Base-by-base conservation (phyloP, 805 yeast genomes). In the Metschnikowia hibisci region DNA sequence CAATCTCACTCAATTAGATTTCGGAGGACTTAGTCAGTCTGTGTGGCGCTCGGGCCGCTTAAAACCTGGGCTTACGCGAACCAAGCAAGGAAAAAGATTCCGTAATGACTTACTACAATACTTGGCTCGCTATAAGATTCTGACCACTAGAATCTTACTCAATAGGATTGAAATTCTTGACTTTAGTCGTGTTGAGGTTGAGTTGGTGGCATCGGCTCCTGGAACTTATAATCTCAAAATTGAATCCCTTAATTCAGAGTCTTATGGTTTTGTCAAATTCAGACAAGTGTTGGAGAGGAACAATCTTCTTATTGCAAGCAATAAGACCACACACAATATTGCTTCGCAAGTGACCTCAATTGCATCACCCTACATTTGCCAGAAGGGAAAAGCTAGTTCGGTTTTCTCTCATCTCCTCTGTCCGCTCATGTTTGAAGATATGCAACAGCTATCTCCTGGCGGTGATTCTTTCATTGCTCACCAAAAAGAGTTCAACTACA, bases 11-110 rank as follows among this genome's bases (percentile, higher is more conserved):
- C 58, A 59, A 28, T 55, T 72, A 0, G 90, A 84, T 57, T 73
- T 78, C 39, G 63, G 64, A 4, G 70, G 72, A 1, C 78, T 83
- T 43, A 82, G 84, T 6, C 88, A 83, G 54, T 80, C 81, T 70
- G 63, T 76, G 26, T 83, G 89, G 89, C 60, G 71, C 27, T 75
- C 84, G 6, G 87, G 84, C 1, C 54, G 58, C 18, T 43, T 71
- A 18, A 34, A 35, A 2, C 47, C 37, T 15, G 55, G 58, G 0
- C 25, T 20, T 5, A 52, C 53, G 4, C 36, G n/a, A 1, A 28
- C 50, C 1, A 13, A 15, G 6, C 11, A 11, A 7, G 42, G 48
- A 6, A 44, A 13, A 4, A 20, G 49, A n/a, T 83, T 83, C 57
- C 67, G 77, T 46, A 52, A 39, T 4, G 77, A 74, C 48, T 57